These are phyloP conservation scores for Boletus barrowsii DNA, from an alignment of 768 basidiomycete genomes.

Conservation along the genomic window DNA sequence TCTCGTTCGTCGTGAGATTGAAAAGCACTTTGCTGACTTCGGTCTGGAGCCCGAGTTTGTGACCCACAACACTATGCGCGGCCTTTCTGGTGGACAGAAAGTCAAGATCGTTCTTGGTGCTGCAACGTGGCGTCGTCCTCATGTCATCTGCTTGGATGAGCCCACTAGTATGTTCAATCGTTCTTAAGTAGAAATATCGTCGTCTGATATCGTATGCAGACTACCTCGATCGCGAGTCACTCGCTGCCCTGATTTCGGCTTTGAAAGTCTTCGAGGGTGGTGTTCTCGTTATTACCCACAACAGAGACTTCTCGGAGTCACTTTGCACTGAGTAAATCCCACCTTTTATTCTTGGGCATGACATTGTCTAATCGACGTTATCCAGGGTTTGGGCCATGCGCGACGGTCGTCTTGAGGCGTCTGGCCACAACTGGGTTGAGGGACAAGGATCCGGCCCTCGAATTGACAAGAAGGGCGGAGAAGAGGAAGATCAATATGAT, in stretches of 20 bases:
- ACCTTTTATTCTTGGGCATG: background rate
- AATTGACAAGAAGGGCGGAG: conserved; percentile 91
- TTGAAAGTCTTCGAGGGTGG: conserved; percentile 98
- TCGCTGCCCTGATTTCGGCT: conserved; percentile 97
- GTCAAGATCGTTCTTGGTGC: conserved; percentile 99
- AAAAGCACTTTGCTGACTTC: conserved; percentile 99
- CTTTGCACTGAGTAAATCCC: conserved; percentile 74
- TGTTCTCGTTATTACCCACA: conserved; percentile 97
- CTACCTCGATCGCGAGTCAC: conserved; percentile 99
- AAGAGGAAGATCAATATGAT: conserved; percentile 89
- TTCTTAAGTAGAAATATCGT: background rate
- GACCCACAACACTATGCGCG: conserved; percentile 98
- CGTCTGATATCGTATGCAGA: conserved; percentile 41
- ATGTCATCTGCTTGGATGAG: conserved; percentile 96
- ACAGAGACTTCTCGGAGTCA: conserved; percentile 98
- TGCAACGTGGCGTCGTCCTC: conserved; percentile 98
- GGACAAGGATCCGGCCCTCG: conserved; percentile 94
- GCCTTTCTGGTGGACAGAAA: conserved; percentile 98
- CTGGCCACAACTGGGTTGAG: conserved; percentile 99
- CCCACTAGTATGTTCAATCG: conserved; percentile 68
- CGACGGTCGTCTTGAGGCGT: conserved; percentile 93
- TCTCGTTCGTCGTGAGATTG: conserved; percentile 96
- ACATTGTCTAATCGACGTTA: background rate
- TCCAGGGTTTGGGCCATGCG: conserved; percentile 95
- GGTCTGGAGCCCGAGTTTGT: conserved; percentile 99